Percentiles rank a stretch among this genome's conserved stretches.
phyloP scores from a whole-genome alignment of 2,329 filamentous ascomycete genomes.

The Ustilaginoidea virens region DNA sequence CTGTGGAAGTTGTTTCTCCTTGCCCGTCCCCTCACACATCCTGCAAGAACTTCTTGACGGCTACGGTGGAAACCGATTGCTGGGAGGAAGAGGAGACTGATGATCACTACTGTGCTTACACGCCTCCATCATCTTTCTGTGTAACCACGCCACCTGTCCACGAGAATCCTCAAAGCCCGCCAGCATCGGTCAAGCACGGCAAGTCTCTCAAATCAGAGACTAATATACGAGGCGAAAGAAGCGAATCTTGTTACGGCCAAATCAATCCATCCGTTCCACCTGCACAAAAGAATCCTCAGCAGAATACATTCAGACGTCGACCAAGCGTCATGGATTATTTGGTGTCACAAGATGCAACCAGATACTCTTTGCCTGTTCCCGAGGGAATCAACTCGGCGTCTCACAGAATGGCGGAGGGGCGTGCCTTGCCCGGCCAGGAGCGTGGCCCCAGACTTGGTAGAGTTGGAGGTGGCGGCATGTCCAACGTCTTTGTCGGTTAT shows the following conservation, averaged over 20 bases:
- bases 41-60: neutral
- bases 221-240: neutral
- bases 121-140: constrained; percentile 3
- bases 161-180: neutral
- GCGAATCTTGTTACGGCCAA: constrained; percentile 2
- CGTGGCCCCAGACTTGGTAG: neutral
- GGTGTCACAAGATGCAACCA: constrained; percentile 5
- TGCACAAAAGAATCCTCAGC: constrained; percentile 2
- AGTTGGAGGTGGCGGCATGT: neutral
- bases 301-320: constrained; percentile 4
- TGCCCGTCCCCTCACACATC: constrained; percentile 1
- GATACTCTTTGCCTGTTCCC: constrained; percentile 3
- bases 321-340: constrained; percentile 9
- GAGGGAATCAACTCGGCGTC: constrained; percentile 2
- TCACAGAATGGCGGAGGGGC: constrained; percentile 1
- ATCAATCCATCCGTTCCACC: constrained; percentile 4
- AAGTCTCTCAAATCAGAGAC: constrained; percentile 1
- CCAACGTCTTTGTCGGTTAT: neutral
- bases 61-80: constrained; percentile 6
- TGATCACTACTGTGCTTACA: neutral
- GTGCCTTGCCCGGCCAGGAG: constrained; percentile 2
- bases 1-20: constrained; percentile 1
- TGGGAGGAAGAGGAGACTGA: constrained; percentile 4
- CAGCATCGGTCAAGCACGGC: constrained; percentile 1
- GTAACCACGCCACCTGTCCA: constrained; percentile 1